Percentiles rank a stretch among this genome's conserved stretches.
phyloP scores from a whole-genome alignment of 441 rosid genomes.

The Euphorbia corollata region DNA sequence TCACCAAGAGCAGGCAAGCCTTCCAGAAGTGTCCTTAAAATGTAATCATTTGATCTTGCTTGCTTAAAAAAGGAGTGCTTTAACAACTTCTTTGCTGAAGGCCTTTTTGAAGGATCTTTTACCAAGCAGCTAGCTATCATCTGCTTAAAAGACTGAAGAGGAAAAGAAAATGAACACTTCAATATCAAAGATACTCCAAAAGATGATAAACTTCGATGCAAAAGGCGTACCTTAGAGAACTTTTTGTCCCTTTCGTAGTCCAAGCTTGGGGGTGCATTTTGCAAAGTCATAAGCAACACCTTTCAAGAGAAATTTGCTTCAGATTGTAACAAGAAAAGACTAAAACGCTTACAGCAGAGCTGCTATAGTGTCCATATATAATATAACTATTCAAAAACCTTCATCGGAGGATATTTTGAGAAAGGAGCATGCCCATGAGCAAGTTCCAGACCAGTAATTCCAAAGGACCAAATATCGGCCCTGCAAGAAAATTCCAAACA shows the following conservation, averaged over 20 bases:
- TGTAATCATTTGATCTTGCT: slow-evolving; percentile 85
- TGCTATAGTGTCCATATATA: slow-evolving; percentile 10
- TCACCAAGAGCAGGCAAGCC: slow-evolving; percentile 92
- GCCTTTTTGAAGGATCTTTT: slow-evolving; percentile 93
- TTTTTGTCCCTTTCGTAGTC: slow-evolving; percentile 92
- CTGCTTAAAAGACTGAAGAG: slow-evolving; percentile 84
- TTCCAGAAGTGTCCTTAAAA: slow-evolving; percentile 63
- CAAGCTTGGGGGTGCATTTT: slow-evolving; percentile 96
- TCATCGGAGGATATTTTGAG: slow-evolving; percentile 97
- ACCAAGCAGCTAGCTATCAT: slow-evolving; percentile 98
- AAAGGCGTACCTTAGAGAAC: slow-evolving; percentile 67
- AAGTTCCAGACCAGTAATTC: slow-evolving; percentile 93
- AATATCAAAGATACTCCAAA: slow-evolving; percentile 1
- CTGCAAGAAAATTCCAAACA: slow-evolving; percentile 38
- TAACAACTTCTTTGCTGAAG: slow-evolving; percentile 68
- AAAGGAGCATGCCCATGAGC: slow-evolving; percentile 99
- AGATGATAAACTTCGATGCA: slow-evolving; percentile 6
- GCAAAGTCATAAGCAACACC: slow-evolving; percentile 99
- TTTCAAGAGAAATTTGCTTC: slow-evolving; percentile 29
- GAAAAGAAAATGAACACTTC: slow-evolving; percentile 13
- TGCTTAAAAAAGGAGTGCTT: slow-evolving; percentile 94
- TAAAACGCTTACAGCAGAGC: background rate
- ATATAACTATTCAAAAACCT: slow-evolving; percentile 42
- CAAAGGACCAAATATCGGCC: slow-evolving; percentile 99
- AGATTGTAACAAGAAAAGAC: slow-evolving; percentile 22